phyloP scores from a whole-genome alignment of 2,329 filamentous ascomycete species.

The Escovopsis sp. region DNA sequence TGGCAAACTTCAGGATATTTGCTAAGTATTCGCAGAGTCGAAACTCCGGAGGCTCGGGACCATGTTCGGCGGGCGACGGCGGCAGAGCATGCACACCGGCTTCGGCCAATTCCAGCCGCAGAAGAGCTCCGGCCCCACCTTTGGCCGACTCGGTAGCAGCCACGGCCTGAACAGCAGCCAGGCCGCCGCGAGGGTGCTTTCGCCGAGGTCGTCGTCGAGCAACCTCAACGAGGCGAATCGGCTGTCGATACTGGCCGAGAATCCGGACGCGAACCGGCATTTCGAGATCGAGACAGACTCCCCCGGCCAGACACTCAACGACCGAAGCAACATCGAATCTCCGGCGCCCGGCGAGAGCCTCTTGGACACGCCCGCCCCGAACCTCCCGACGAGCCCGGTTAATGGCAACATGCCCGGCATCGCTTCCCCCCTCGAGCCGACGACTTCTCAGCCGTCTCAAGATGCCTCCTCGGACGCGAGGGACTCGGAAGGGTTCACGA shows the following conservation, averaged over 20 bases:
- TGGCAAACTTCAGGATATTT: background rate
- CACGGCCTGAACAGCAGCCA: slow-evolving; percentile 29
- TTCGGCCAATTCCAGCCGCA: slow-evolving; percentile 42
- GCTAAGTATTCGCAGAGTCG: slow-evolving; percentile 25
- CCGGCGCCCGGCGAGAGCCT: slow-evolving; percentile 15
- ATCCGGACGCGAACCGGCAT: slow-evolving; percentile 26
- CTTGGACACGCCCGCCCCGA: slow-evolving; percentile 16
- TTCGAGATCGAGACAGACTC: slow-evolving; percentile 16
- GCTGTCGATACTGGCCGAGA: slow-evolving; percentile 43
- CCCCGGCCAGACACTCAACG: slow-evolving; percentile 9
- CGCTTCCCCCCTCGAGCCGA: slow-evolving; percentile 32
- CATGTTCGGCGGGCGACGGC: slow-evolving; percentile 46
- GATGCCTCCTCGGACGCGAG: slow-evolving; percentile 15
- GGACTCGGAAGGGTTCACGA: slow-evolving; percentile 62
- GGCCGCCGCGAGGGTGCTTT: slow-evolving; percentile 22
- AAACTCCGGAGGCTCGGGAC: slow-evolving; percentile 52
- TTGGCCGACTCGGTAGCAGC: slow-evolving; percentile 50
- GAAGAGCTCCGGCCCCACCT: slow-evolving; percentile 34
- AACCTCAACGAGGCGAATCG: slow-evolving; percentile 42
- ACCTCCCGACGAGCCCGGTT: slow-evolving; percentile 17
- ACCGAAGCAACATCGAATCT: slow-evolving; percentile 33
- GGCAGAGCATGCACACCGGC: slow-evolving; percentile 51
- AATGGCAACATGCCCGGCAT: slow-evolving; percentile 40
- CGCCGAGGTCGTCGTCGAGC: slow-evolving; percentile 43
- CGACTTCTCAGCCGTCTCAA: slow-evolving; percentile 22